A percentile compares a stretch with the other conserved stretches of the same genome.
Conservation (phyloP, 2,329 filamentous ascomycete genomes). For the Alternaria consortialis region DNA sequence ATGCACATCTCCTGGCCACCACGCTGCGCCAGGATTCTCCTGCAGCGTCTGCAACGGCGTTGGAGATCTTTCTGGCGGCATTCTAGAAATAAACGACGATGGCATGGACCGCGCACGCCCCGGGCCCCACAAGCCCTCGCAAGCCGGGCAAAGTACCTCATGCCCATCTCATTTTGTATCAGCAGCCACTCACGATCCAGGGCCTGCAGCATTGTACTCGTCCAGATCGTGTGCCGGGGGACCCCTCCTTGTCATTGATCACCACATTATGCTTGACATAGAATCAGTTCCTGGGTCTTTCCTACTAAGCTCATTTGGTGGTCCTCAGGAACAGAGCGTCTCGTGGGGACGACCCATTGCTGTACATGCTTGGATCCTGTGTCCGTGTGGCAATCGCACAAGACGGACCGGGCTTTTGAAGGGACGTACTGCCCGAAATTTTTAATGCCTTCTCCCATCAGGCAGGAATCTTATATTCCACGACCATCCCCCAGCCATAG, state of each 20-base stretch:
- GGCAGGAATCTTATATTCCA: constrained; percentile 53
- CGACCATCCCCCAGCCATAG: constrained; percentile 46
- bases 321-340: constrained; percentile 55
- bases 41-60: constrained; percentile 51
- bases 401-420: constrained; percentile 48
- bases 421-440: constrained; percentile 50
- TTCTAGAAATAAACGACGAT: constrained; percentile 54
- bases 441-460: constrained; percentile 51
- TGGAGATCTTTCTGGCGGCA: constrained; percentile 53
- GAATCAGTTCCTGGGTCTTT: constrained; percentile 53
- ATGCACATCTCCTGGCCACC: constrained; percentile 50
- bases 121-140: constrained; percentile 36
- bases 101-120: constrained; percentile 42
- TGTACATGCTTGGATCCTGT: constrained; percentile 52
- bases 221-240: constrained; percentile 51
- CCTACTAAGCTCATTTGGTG: constrained; percentile 53
- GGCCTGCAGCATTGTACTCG: constrained; percentile 49
- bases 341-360: constrained; percentile 52
- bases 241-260: constrained; percentile 52
- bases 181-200: constrained; percentile 53
- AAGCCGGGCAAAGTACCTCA: constrained; percentile 44
- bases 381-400: constrained; percentile 56
- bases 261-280: constrained; percentile 57
- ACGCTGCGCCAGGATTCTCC: constrained; percentile 47
- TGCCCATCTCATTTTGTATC: constrained; percentile 50